Base-by-base conservation (phyloP, 352 stramenopile genomes). In the Phytophthora agathidicida region DNA sequence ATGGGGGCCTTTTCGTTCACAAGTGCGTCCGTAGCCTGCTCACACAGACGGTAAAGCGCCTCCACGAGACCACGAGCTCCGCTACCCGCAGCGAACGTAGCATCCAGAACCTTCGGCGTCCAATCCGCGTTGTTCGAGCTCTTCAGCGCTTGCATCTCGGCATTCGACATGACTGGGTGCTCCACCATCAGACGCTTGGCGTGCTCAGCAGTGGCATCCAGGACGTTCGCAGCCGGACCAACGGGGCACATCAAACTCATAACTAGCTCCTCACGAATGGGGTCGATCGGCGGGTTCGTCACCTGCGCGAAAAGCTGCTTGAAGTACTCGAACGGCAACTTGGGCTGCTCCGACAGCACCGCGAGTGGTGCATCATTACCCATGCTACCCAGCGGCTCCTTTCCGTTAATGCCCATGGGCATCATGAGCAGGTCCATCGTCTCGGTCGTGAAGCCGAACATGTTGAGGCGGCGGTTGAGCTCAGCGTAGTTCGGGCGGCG, bases 271-370 rank as follows among this genome's bases (percentile, higher is more conserved):
- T 99, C 96, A 46, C 95, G 93, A 74, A 99, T 98, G 14, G 96
- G 96, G 72, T 99, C 96, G 70, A 99, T 99, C 4, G 96, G 96
- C 39, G 96, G 96, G 70, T 98, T 99, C 11, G 96, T 99, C 38
- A 99, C 96, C 72, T 99, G 90, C 11, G 80, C 88, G 51, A 97
- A 97, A 3, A 94, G 78, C 75, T 99, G 96, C 79, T 99, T 99
- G 75, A 99, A 98, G 68, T 99, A 99, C 68, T 99, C 97, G 67
- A 97, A 98, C 3, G 96, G 77, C 35, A 91, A 75, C 56, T 99
- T 97, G 28, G 95, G 91, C 31, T 96, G 86, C 65, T 97, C 79
- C 22, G 89, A 98, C 16, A 98, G 75, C 32, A 98, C 93, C 19
- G 95, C 95, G 8, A 98, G 76, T 3, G 95, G 92, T 2, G 95